A percentile compares a stretch with the other conserved stretches of the same genome.
Evolutionary conservation across 192 early-diverging fungal species (phyloP).

Genomic region (Backusella macrospora): DNA sequence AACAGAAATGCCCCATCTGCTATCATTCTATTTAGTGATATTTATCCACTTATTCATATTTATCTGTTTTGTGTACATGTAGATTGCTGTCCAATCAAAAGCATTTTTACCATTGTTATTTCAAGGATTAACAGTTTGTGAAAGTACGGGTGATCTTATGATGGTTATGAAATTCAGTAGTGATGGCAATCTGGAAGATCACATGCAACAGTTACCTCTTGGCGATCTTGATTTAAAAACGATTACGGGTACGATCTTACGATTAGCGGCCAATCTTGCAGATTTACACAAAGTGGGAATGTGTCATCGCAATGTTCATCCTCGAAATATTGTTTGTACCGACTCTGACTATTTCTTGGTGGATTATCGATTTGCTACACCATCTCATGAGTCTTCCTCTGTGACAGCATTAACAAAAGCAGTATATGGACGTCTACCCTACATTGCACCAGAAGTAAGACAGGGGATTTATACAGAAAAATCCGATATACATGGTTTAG

Average conservation of each 20-base stretch:
- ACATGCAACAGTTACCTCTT: conserved; percentile 35
- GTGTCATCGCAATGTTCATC: conserved; percentile 39
- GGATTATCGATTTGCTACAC: conserved; percentile 40
- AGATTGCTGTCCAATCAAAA: conserved; percentile 38
- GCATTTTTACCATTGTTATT: conserved; percentile 37
- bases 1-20: background rate
- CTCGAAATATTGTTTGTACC: conserved; percentile 39
- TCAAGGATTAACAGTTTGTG: conserved; percentile 44
- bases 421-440: conserved; percentile 44
- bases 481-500: conserved; percentile 56
- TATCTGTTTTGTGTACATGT: background rate
- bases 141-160: conserved; percentile 43
- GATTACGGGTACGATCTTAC: conserved; percentile 35
- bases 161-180: conserved; percentile 45
- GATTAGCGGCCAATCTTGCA: conserved; percentile 33
- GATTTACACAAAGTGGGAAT: conserved; percentile 37
- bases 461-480: conserved; percentile 31
- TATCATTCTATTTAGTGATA: background rate
- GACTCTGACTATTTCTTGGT: conserved; percentile 41
- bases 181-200: conserved; percentile 40
- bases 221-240: conserved; percentile 38
- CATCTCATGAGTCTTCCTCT: conserved; percentile 26
- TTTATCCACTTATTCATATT: too few species aligned
- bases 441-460: conserved; percentile 43
- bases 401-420: conserved; percentile 35